Evolutionary conservation across 352 stramenopile genomes (phyloP).

Genomic region (Phytophthora palmivora): DNA sequence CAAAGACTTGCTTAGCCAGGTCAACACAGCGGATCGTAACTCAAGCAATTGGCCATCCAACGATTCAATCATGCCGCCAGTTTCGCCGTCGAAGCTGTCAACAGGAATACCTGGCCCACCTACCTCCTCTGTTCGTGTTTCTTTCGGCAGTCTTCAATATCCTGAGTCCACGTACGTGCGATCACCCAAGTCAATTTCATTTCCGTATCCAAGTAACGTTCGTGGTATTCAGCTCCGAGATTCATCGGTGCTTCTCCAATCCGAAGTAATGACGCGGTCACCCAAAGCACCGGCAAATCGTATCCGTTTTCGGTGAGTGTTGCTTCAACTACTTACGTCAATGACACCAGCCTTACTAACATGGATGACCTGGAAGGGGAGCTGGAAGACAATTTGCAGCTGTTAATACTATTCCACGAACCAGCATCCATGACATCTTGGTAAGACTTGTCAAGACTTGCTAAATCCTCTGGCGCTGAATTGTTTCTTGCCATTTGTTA

Average conservation of each 20-base stretch:
- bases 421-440: constrained; percentile 48
- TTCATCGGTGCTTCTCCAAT: constrained; percentile 44
- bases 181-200: constrained; percentile 32
- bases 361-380: constrained; percentile 33
- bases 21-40: neutral
- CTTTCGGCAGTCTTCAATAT: constrained; percentile 20
- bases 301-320: constrained; percentile 56
- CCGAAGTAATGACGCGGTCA: constrained; percentile 46
- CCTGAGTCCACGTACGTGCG: constrained; percentile 23
- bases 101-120: constrained; percentile 18
- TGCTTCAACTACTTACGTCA: neutral
- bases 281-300: constrained; percentile 52
- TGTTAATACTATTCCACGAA: constrained; percentile 44
- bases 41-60: constrained; percentile 3
- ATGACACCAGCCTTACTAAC: constrained; percentile 1
- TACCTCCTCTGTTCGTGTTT: constrained; percentile 31
- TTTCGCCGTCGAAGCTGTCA: constrained; percentile 25
- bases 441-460: constrained; percentile 25
- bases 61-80: constrained; percentile 32
- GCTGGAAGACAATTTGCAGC: constrained; percentile 64
- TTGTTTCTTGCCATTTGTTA: constrained; percentile 13
- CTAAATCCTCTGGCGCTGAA: constrained; percentile 10
- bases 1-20: constrained; percentile 8
- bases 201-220: constrained; percentile 36
- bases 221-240: constrained; percentile 30